Conservation (phyloP, 75 land plant species). For the Picea glauca region DNA sequence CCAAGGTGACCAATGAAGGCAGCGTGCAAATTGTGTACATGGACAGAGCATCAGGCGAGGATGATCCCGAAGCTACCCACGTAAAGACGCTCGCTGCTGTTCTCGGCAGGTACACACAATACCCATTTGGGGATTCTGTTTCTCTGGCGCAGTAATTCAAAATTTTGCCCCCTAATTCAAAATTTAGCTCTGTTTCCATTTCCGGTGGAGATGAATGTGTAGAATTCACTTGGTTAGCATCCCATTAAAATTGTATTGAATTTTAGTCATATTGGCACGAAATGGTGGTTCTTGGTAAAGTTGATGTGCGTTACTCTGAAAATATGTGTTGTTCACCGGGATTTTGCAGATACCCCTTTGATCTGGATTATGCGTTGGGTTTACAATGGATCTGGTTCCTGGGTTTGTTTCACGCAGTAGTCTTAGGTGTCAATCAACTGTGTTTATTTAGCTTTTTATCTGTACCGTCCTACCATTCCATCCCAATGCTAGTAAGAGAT, state of each 20-base stretch:
- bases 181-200: not conserved
- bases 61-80: constrained; percentile 51
- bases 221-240: not conserved
- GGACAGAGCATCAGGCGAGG: constrained; percentile 35
- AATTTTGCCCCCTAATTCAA: not conserved
- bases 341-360: not conserved
- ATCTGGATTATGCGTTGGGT: too few species aligned
- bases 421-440: not conserved
- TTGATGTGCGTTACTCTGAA: not conserved
- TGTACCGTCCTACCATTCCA: too few species aligned
- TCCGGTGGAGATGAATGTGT: not conserved
- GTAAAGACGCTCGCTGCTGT: constrained; percentile 52
- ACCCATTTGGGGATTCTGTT: not conserved
- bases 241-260: not conserved
- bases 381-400: not conserved
- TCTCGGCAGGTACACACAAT: constrained; percentile 44
- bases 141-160: not conserved
- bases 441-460: not conserved
- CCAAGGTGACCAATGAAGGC: constrained; percentile 1
- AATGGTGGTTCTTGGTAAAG: not conserved
- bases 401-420: not conserved
- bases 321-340: not conserved
- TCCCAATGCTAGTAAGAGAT: too few species aligned
- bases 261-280: not conserved
- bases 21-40: constrained; percentile 60